Evolutionary conservation across 2,329 filamentous ascomycete species (phyloP).

Genomic region (Ceratocystis diversiconidia): DNA sequence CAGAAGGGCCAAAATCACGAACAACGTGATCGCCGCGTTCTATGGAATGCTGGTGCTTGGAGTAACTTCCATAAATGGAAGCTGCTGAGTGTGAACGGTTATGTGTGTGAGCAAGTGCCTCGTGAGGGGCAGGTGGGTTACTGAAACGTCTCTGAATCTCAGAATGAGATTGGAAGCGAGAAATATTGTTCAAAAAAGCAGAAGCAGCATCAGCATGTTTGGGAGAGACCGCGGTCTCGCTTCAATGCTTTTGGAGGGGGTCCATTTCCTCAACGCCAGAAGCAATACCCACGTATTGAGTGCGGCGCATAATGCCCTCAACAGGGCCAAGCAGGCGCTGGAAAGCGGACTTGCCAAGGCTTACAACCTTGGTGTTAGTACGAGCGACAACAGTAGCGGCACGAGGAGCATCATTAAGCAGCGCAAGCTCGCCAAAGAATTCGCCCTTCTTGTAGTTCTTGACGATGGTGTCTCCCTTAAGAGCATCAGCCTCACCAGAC

Average conservation of each 20-base stretch:
- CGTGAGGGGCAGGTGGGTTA: slow-evolving; percentile 10
- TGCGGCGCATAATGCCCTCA: slow-evolving; percentile 84
- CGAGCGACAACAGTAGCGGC: slow-evolving; percentile 76
- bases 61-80: slow-evolving; percentile 4
- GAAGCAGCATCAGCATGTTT: slow-evolving; percentile 1
- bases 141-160: slow-evolving; percentile 14
- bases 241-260: slow-evolving; percentile 36
- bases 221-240: slow-evolving; percentile 12
- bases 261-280: slow-evolving; percentile 53
- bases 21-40: slow-evolving; percentile 4
- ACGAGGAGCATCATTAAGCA: slow-evolving; percentile 85
- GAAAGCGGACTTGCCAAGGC: slow-evolving; percentile 84
- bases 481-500: slow-evolving; percentile 71
- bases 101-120: slow-evolving; percentile 4
- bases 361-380: slow-evolving; percentile 84
- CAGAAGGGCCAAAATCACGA: neutral
- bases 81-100: slow-evolving; percentile 11
- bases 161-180: neutral
- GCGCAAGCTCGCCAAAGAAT: slow-evolving; percentile 89
- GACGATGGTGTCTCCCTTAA: slow-evolving; percentile 62
- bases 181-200: neutral
- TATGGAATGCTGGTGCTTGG: slow-evolving; percentile 6
- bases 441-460: slow-evolving; percentile 81
- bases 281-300: slow-evolving; percentile 45
- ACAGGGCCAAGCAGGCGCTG: slow-evolving; percentile 85